Evolutionary conservation across 768 basidiomycete species (phyloP), one percentile per base, ranked within the genome.

Genomic region (Russula griseocarnosa): DNA sequence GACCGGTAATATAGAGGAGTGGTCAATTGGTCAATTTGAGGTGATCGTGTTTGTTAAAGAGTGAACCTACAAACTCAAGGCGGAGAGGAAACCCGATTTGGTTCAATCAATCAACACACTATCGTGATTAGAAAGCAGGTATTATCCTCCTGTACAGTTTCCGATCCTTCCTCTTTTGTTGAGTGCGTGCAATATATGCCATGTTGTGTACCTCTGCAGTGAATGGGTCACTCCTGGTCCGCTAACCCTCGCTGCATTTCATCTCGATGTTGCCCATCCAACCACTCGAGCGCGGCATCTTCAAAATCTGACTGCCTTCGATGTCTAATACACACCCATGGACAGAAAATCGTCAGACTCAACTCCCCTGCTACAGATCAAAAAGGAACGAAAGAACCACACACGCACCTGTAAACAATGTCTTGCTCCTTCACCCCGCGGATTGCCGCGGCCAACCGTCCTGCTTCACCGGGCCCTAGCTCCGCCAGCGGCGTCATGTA

Each of bases 381-480:
- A 49, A 26, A 49, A 24, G 11, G 22, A 47, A 47, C 22, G n/a
- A 46, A n/a, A 11, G 46, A 13, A 22, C 22, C 22, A 10, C 22
- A 72, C 90, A 81, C 83, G 70, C 80, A 85, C 71, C 73, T 71
- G 55, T 73, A 77, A 18, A 88, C 82, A 9, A 50, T 40, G 5
- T 65, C 63, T 65, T 85, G 84, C 24, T 74, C 75, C 7, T 82
- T 80, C 84, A 86, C 86, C 61, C 81, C 82, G 57, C 81, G 74
- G 57, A 88, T 71, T 7, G 85, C 85, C 51, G 78, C 79, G 6
- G 82, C 85, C 69, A 89, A 73, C 58, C 86, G 75, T n/a, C 78
- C 82, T 0, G 84, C 78, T 32, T 85, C 81, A 0, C 83, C 85
- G 9, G 73, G 73, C 11, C 67, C 78, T 1, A 88, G 70, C 38